A percentile compares a stretch with the other conserved stretches of the same genome.
phyloP scores from a whole-genome alignment of 495 filamentous ascomycete genomes.

The Penicillium subrubescens region DNA sequence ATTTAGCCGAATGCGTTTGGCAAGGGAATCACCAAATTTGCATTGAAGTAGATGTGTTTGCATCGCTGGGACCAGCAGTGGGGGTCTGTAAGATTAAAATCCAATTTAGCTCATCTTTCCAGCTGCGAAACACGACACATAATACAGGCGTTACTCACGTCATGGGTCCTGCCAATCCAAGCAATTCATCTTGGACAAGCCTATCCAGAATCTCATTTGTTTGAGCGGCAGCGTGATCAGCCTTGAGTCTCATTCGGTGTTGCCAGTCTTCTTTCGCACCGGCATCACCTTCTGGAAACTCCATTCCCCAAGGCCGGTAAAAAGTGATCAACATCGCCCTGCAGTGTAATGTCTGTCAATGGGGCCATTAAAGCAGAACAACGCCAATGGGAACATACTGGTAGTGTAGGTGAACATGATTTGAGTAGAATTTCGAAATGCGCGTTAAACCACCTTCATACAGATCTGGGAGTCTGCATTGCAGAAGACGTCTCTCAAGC shows the following conservation, averaged over 20 bases:
- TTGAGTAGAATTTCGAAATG: constrained; percentile 26
- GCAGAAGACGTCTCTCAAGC: constrained; percentile 27
- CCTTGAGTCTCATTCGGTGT: constrained; percentile 20
- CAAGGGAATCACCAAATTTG: constrained; percentile 31
- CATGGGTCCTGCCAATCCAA: constrained; percentile 33
- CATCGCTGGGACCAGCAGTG: constrained; percentile 44
- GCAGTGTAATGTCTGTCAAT: background rate
- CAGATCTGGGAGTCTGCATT: constrained; percentile 21
- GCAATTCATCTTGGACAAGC: constrained; percentile 32
- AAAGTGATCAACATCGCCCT: constrained; percentile 35
- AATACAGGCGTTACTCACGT: constrained; percentile 28
- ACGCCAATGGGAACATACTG: constrained; percentile 22
- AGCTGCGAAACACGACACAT: background rate
- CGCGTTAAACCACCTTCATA: constrained; percentile 16
- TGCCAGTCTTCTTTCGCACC: constrained; percentile 20
- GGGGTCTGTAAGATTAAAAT: constrained; percentile 19
- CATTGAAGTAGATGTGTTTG: constrained; percentile 43
- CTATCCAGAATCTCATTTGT: constrained; percentile 37
- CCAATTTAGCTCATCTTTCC: background rate
- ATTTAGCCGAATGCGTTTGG: constrained; percentile 37
- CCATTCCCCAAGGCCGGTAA: constrained; percentile 31
- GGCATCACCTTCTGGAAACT: constrained; percentile 12
- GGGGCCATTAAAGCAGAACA: background rate
- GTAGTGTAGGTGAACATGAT: constrained; percentile 40
- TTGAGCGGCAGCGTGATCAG: constrained; percentile 34